Evolutionary conservation across 2,329 filamentous ascomycete species (phyloP).

Genomic region (Pseudopithomyces maydicus): DNA sequence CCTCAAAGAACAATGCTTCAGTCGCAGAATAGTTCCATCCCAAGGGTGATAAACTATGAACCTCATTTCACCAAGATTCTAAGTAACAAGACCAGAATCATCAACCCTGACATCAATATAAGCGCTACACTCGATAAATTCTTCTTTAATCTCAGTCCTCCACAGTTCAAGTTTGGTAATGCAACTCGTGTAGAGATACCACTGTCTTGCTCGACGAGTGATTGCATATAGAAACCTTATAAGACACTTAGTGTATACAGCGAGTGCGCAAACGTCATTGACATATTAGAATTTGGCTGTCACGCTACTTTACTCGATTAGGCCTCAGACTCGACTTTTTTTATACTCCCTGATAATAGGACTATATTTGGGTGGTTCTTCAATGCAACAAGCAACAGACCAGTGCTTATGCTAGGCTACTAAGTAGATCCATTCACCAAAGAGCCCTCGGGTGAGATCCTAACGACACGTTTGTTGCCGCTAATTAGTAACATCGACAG

Average conservation of each 20-base stretch:
- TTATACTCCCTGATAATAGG: slow-evolving; percentile 6
- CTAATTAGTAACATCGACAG: slow-evolving; percentile 7
- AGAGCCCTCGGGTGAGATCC: slow-evolving; percentile 6
- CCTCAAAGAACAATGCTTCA: slow-evolving; percentile 3
- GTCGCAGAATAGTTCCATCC: slow-evolving; percentile 5
- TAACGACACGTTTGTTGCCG: slow-evolving; percentile 12
- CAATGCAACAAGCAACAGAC: slow-evolving; percentile 9
- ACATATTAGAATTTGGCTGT: slow-evolving; percentile 16
- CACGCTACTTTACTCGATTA: slow-evolving; percentile 9
- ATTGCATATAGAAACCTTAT: slow-evolving; percentile 17
- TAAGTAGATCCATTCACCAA: slow-evolving; percentile 4
- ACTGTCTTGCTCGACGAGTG: slow-evolving; percentile 16
- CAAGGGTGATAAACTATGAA: slow-evolving; percentile 5
- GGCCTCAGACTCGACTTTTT: slow-evolving; percentile 2
- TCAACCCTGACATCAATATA: not conserved
- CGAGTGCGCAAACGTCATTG: slow-evolving; percentile 5
- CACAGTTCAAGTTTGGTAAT: slow-evolving; percentile 9
- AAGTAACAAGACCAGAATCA: not conserved
- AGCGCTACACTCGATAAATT: slow-evolving; percentile 1
- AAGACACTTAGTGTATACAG: slow-evolving; percentile 15
- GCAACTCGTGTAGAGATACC: slow-evolving; percentile 15
- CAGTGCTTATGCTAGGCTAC: slow-evolving; percentile 17
- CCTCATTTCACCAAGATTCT: not conserved
- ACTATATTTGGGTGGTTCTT: slow-evolving; percentile 18
- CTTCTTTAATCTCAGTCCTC: slow-evolving; percentile 7